Base-by-base conservation (phyloP, 2,329 filamentous ascomycete genomes). In the Ploettnerulaceae sp. region DNA sequence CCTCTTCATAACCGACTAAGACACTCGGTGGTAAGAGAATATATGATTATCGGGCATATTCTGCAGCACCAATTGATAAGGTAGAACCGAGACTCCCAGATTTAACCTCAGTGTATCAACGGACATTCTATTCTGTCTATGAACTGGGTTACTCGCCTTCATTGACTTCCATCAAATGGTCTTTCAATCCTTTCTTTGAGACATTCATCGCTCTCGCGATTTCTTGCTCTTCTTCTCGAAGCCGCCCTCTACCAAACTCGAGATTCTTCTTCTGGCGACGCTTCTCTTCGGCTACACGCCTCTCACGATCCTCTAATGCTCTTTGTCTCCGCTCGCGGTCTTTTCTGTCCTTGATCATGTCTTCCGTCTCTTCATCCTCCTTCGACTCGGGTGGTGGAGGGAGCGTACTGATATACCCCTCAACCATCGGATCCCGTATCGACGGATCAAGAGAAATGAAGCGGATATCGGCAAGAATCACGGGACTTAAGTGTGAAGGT, bases 181-280 rank as follows among this genome's bases (percentile, higher is more conserved):
- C 76, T 59, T 78, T 76, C 54, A 88, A 52, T 0, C 83, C 84
- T 49, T 74, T 77, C 64, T 83, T 86, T 0, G 76, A 75, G 9
- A 88, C 74, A 48, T 74, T 75, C 81, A 87, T 84, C 1, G 84
- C 85, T 52, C 72, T 69, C 59, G 85, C 76, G 45, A 89, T 66
- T 59, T 86, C 81, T 53, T 73, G 71, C 66, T 88, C 83, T 54
- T 82, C 81, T 47, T 86, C 82, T 26, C 78, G 68, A 40, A 88
- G 57, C 34, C 74, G 67, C 0, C 79, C 79, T 57, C 77, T 82
- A 15, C 81, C 80, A 34, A 72, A 73, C 25, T 75, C 75, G 8
- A 86, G 63, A 38, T 79, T 77, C 47, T 75, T 72, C 56, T 77
- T 72, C 52, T 84, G 73, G 58, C 69, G 70, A 56, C 73, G 67